Base-by-base conservation (phyloP, 495 filamentous ascomycete species). In the Sordaria brevicollis region DNA sequence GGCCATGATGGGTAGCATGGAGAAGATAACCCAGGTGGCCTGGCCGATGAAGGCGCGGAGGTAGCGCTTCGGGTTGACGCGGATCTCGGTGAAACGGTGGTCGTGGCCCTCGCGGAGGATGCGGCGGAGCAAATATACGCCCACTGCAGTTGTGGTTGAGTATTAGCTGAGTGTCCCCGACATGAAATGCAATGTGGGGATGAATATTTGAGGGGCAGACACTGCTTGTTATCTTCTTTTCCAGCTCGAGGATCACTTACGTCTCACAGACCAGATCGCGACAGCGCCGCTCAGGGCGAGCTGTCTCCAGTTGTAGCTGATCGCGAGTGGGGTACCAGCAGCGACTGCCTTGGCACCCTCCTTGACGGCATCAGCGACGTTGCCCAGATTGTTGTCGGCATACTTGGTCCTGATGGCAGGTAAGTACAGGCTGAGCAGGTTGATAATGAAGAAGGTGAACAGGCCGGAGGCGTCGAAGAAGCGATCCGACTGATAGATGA, bases 381-480 rank as follows among this genome's bases (percentile, higher is more conserved):
- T 73, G 8, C 83, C 79, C 29, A 31, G 49, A 13, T 17, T 62
- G 5, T 62, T 13, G 2, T 3, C 25, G 5, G 11, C 49, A 62
- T 31, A 62, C 49, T 17, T 62, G 19, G 85, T 84, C 35, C 87
- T 79, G n/a, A 89, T 75, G 17, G 81, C 79, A 0, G 89, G 89
- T 5, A 90, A 79, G 69, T 85, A 89, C n/a, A 90, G 76, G 68
- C 81, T 85, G 7, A 88, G 71, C 2, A 82, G 80, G 0, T 84
- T 85, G 72, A 88, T 86, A 41, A 84, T 80, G 34, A 91, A 77
- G 74, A 88, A 89, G 8, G 87, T 91, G 4, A 88, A 72, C 3
- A 84, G 85, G 71, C 88, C 88, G 1, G 87, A 89, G 67, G 87
- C 79, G 73, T 91, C 89, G 75, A 88, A 91, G 80, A 88, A 90